Conservation (phyloP, 345 rosid genomes). For the Pistacia integerrima region DNA sequence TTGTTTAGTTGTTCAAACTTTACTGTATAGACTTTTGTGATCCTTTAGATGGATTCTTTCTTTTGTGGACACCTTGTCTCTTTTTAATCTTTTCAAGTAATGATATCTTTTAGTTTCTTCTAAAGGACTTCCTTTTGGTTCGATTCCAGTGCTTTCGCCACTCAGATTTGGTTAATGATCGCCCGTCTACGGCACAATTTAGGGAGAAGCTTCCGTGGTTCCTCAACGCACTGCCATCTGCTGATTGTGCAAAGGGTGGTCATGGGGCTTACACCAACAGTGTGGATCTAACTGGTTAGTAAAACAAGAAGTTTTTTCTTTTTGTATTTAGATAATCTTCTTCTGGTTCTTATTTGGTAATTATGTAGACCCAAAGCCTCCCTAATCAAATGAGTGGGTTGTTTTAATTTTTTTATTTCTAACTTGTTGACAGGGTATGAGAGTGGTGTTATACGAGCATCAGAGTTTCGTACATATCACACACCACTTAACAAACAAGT, state of each 20-base stretch:
- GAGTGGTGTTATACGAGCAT: constrained; percentile 78
- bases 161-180: constrained; percentile 68
- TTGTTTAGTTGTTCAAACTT: too few relatives aligned
- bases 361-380: not conserved
- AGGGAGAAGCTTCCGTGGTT: constrained; percentile 93
- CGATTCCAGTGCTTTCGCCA: constrained; percentile 82
- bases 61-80: too few relatives aligned
- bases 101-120: too few relatives aligned
- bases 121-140: constrained; percentile 28
- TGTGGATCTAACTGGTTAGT: constrained; percentile 74
- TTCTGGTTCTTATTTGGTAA: constrained; percentile 25
- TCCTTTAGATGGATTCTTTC: too few relatives aligned
- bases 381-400: constrained; percentile 9
- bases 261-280: constrained; percentile 94
- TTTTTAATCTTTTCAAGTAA: too few relatives aligned
- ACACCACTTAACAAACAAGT: constrained; percentile 92
- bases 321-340: not conserved
- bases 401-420: constrained; percentile 1
- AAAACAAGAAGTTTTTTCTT: constrained; percentile 14
- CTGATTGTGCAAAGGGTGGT: constrained; percentile 99
- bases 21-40: too few relatives aligned
- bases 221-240: constrained; percentile 89
- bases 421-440: constrained; percentile 60
- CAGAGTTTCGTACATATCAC: constrained; percentile 94
- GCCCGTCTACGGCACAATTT: constrained; percentile 79